Evolutionary conservation across 148 eudicot species (phyloP).

Genomic region (Amaranthus palmeri): DNA sequence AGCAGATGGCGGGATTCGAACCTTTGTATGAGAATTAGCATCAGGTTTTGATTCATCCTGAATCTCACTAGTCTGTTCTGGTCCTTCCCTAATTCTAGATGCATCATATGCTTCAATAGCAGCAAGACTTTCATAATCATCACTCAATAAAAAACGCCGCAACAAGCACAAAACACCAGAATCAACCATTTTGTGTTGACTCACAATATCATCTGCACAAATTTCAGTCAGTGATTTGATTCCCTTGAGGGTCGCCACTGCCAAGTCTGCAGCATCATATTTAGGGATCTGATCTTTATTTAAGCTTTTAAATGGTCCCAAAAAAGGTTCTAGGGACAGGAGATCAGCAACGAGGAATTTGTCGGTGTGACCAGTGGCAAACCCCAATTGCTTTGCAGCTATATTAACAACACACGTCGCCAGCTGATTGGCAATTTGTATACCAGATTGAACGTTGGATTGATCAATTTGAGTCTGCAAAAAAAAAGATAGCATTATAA

Average conservation of each 20-base stretch:
- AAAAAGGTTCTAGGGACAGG: slow-evolving; percentile 81
- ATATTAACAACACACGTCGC: slow-evolving; percentile 75
- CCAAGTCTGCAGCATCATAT: slow-evolving; percentile 83
- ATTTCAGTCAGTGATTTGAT: slow-evolving; percentile 89
- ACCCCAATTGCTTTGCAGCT: slow-evolving; percentile 67
- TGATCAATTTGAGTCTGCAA: slow-evolving; percentile 90
- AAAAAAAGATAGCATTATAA: slow-evolving; percentile 14
- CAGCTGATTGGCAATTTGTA: slow-evolving; percentile 65
- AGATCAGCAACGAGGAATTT: slow-evolving; percentile 64
- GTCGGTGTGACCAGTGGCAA: slow-evolving; percentile 40
- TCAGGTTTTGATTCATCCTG: slow-evolving; percentile 46
- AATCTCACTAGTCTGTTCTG: slow-evolving; percentile 41
- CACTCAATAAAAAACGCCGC: slow-evolving; percentile 73
- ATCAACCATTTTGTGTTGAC: slow-evolving; percentile 65
- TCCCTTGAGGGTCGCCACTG: slow-evolving; percentile 85
- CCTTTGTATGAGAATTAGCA: slow-evolving; percentile 47
- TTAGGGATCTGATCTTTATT: slow-evolving; percentile 64
- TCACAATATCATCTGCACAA: slow-evolving; percentile 65
- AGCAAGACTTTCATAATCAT: slow-evolving; percentile 94
- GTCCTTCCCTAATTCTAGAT: slow-evolving; percentile 66
- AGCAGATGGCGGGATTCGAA: slow-evolving; percentile 74
- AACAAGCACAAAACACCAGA: slow-evolving; percentile 79
- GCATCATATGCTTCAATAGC: slow-evolving; percentile 97
- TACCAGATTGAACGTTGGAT: slow-evolving; percentile 58
- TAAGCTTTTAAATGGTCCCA: slow-evolving; percentile 54